Evolutionary conservation across 768 basidiomycete species (phyloP), one percentile per base, ranked within the genome.

Genomic region (Lactarius vividus): DNA sequence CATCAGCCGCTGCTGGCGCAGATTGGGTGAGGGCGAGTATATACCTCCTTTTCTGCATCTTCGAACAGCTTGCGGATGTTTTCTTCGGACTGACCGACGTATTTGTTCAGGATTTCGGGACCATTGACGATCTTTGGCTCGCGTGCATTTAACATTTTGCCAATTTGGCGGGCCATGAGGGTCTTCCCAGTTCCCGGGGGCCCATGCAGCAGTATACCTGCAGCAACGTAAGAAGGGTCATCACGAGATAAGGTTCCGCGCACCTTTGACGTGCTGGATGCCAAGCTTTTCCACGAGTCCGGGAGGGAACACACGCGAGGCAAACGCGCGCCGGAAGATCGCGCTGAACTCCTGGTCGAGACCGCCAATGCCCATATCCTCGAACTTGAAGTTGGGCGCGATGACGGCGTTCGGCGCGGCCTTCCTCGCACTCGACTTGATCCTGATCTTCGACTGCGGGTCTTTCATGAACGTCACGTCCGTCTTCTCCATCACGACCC

Each of bases 321-420:
- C 96, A 74, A 99, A 99, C 0, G 97, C 97, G 73, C 97, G 91
- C 74, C 97, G 92, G 82, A 99, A 99, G 73, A 99, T 99, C 52
- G 94, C 88, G 63, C 86, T 86, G 74, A 99, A 99, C 74, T 99
- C 97, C 9, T 86, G 82, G 75, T 99, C 97, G 39, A 99, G 81
- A 73, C 97, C 97, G 73, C 97, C 97, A 72, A 99, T 98, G 20
- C 97, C 97, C 96, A 99, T 98, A 75, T 99, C 97, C 73, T 96
- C 92, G 68, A 99, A 99, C 77, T 97, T 98, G 85, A 99, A 99
- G 77, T 98, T 98, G 1, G 97, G 94, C 0, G 94, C 88, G 11
- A 99, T 84, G 71, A 99, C 96, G 0, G 97, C 94, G 74, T 98
- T 98, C 8, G 95, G 87, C 6, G 94, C 88, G 0, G 92, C 86